Evolutionary conservation across 1,284 basidiomycete species (phyloP).

Genomic region (Coriolopsis trogii): DNA sequence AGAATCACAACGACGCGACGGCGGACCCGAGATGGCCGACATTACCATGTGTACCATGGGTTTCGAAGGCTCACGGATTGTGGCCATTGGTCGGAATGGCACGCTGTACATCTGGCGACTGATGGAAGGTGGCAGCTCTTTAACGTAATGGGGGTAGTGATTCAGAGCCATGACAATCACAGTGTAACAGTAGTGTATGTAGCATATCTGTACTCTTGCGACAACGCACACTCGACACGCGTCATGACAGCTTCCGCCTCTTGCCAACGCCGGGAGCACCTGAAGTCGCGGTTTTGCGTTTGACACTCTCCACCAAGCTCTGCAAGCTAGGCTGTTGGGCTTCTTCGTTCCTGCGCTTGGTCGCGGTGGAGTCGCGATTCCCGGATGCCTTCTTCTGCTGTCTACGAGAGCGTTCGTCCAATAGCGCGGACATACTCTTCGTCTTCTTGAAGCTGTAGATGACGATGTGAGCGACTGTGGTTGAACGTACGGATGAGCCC

Average conservation of each 20-base stretch:
- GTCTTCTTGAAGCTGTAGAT: slow-evolving; percentile 82
- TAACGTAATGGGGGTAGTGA: neutral
- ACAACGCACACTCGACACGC: neutral
- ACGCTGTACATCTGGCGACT: slow-evolving; percentile 31
- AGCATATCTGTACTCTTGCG: slow-evolving; percentile 7
- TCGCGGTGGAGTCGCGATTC: slow-evolving; percentile 7
- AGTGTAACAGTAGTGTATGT: neutral
- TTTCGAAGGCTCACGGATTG: slow-evolving; percentile 25
- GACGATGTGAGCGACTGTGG: slow-evolving; percentile 9
- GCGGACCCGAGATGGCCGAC: slow-evolving; percentile 14
- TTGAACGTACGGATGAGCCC: neutral
- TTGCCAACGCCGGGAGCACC: slow-evolving; percentile 47
- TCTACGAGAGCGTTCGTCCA: slow-evolving; percentile 72
- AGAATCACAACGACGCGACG: neutral
- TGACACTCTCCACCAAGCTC: slow-evolving; percentile 82
- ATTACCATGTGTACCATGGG: slow-evolving; percentile 29
- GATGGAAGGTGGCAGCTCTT: slow-evolving; percentile 1
- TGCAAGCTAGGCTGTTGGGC: slow-evolving; percentile 51
- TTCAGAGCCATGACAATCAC: no score
- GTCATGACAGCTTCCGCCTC: slow-evolving; percentile 50
- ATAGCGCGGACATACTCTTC: slow-evolving; percentile 81
- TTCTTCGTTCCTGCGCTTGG: slow-evolving; percentile 11
- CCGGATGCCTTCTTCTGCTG: slow-evolving; percentile 45
- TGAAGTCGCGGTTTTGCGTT: slow-evolving; percentile 63
- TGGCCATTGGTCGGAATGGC: slow-evolving; percentile 28